Evolutionary conservation across 2,329 filamentous ascomycete genomes (phyloP), one percentile per base, ranked within the genome.

Genomic region (Fusarium praegraminearum): DNA sequence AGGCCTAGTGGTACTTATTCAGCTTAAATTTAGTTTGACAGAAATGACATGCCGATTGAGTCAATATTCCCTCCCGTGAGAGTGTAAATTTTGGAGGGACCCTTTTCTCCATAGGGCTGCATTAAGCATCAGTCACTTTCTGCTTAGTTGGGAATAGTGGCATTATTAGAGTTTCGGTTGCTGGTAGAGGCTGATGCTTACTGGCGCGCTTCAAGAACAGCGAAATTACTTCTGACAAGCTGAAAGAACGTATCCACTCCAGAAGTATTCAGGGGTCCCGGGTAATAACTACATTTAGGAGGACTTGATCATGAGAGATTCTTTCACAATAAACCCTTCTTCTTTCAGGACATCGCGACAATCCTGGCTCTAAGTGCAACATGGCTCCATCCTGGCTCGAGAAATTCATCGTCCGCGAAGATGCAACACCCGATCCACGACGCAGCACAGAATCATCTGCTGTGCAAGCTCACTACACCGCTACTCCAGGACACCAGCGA

Each of bases 351-450:
- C 6, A 28, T 12, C 26, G n/a, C 13, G 0, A 30, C 7, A 30
- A 6, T 22, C 2, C 2, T 6, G 10, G 8, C 32, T 7, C 20
- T 22, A 22, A 22, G 7, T 7, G 13, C 0, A 32, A 15, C 12
- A 55, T 58, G 55, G 49, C 55, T n/a, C 55, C 55, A 9, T 58
- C 55, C 3, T 58, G 49, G 55, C 36, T 58, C 5, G 55, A 55
- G 0, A 58, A 55, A 11, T 58, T 58, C 22, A 55, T 58, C 11
- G 30, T 36, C 26, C 55, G 55, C 7, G 28, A 3, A 11, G 55
- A 58, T 6, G 52, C 26, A 47, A 47, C 33, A 7, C 52, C 52
- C 5, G 57, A 58, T 18, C 24, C 18, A 16, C 22, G 33, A 9
- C 41, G 33, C 18, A 33, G 6, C 18, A 3, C 40, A 8, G 52